Evolutionary conservation across 768 basidiomycete genomes (phyloP), one percentile per base, ranked within the genome.

Genomic region (Kockovaella imperatae): DNA sequence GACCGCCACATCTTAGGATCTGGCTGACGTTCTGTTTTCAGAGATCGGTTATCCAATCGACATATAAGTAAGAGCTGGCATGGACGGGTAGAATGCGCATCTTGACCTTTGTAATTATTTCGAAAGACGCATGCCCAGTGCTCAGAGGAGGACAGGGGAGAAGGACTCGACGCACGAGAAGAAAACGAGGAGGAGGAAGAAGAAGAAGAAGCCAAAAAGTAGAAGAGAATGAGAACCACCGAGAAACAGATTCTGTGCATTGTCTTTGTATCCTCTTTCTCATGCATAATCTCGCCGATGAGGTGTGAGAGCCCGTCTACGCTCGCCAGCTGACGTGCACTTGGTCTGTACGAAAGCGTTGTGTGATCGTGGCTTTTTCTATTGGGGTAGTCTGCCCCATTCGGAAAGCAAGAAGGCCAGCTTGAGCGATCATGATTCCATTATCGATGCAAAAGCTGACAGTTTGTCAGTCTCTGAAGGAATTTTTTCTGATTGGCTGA

Each of bases 371-470:
- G 46, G 83, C 90, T 63, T 93, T 79, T 23, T 77, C 69, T 24
- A 97, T 64, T 2, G 83, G 78, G 0, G 90, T 96, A 39, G 73
- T 72, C 52, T 81, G 77, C 21, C 93, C 95, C 89, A 91, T 96
- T 2, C 95, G 79, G 69, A 81, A 89, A 53, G 83, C 81, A 30
- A 99, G 76, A 24, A 99, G 77, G 4, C 95, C 95, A 5, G 95
- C 95, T 65, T 99, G 95, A 2, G 95, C 93, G 46, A 99, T 97
- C 95, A 99, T 99, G 59, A 97, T 93, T 1, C 95, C 95, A 59
- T 99, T 99, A 70, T 99, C 95, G 52, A 99, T 97, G 72, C 95
- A 97, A 72, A 93, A 97, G 45, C 91, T 93, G 59, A n/a, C n/a
- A n/a, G n/a, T n/a, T n/a, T n/a, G n/a, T n/a, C n/a, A n/a, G n/a